phyloP scores from a whole-genome alignment of 2,329 filamentous ascomycete genomes.

The Colletotrichum sp. region DNA sequence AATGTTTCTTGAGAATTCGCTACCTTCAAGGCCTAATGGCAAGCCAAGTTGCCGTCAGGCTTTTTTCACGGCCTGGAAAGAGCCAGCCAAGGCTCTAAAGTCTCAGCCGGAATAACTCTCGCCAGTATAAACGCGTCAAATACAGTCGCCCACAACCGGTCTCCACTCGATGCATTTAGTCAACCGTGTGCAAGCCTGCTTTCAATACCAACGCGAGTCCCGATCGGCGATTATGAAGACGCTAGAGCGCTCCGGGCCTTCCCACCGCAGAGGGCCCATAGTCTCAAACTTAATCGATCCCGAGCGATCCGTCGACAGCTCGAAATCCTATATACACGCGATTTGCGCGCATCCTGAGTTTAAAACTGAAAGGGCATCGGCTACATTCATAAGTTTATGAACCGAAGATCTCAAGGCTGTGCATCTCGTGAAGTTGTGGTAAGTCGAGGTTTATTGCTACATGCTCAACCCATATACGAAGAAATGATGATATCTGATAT shows the following conservation, averaged over 20 bases:
- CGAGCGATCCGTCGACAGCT: background rate
- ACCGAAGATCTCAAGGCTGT: background rate
- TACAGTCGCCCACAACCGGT: background rate
- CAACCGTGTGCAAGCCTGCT: background rate
- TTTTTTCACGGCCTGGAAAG: background rate
- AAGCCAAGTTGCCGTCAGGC: rapidly evolving
- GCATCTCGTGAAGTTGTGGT: background rate
- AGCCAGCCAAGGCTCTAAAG: background rate
- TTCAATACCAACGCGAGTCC: background rate
- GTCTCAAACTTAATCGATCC: background rate
- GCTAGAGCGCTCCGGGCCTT: background rate
- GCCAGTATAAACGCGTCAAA: background rate
- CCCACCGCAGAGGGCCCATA: background rate
- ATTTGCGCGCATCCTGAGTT: background rate
- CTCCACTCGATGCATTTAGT: background rate
- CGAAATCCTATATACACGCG: background rate
- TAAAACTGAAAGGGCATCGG: background rate
- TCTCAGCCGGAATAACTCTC: background rate
- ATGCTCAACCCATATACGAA: background rate
- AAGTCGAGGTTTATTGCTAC: background rate
- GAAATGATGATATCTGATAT: background rate
- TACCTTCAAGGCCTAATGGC: background rate
- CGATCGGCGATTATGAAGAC: background rate
- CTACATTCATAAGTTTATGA: background rate
- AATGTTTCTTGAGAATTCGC: background rate